These are phyloP conservation scores for Ilex asprella DNA, from an alignment of 257 asterid genomes.

Conservation along the genomic window DNA sequence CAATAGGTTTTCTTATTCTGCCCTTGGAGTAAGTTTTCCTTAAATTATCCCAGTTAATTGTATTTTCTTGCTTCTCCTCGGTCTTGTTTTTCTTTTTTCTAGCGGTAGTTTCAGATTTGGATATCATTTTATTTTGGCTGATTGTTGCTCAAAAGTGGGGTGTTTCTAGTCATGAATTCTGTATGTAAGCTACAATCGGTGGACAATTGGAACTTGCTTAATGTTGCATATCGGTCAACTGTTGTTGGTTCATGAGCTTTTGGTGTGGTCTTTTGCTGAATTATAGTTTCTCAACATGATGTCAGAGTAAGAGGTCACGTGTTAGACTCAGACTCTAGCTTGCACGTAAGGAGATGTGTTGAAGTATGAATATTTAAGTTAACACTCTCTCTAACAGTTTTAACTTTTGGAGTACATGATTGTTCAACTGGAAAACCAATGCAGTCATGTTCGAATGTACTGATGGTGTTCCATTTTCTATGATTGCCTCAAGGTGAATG, in stretches of 20 bases:
- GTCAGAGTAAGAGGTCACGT: too few species aligned
- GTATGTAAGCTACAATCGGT: neutral
- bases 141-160: neutral
- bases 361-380: too few species aligned
- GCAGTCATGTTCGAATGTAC: too few species aligned
- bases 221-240: neutral
- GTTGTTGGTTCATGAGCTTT: neutral
- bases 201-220: neutral
- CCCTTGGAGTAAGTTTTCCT: constrained; percentile 19
- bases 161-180: neutral
- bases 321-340: too few species aligned
- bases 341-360: too few species aligned
- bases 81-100: neutral
- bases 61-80: neutral
- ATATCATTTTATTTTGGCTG: neutral
- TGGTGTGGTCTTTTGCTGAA: neutral
- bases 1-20: constrained; percentile 5
- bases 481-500: neutral
- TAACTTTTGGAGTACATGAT: too few species aligned
- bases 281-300: neutral
- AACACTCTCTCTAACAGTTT: too few species aligned
- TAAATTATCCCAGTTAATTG: constrained; percentile 40
- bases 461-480: neutral
- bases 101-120: neutral
- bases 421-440: too few species aligned